A percentile compares a stretch with the other conserved stretches of the same genome.
These are phyloP conservation scores for Thalassiosira profunda DNA, from an alignment of 108 stramenopile genomes.

Conservation along the genomic window DNA sequence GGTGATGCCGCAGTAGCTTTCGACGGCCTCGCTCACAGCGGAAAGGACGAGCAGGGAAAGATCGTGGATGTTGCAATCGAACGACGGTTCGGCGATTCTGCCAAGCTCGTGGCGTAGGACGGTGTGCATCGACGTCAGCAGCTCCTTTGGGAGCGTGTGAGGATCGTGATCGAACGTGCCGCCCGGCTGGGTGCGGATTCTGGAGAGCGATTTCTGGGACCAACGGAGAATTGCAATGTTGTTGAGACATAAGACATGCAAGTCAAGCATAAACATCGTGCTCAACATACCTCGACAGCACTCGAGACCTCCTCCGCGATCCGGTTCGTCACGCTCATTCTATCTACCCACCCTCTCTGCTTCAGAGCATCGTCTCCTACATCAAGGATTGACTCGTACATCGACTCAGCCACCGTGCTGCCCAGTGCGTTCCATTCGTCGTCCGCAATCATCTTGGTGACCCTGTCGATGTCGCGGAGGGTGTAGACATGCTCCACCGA, in stretches of 20 bases:
- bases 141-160: slow-evolving; percentile 21
- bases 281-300: slow-evolving; percentile 30
- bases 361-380: slow-evolving; percentile 26
- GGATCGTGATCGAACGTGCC: slow-evolving; percentile 12
- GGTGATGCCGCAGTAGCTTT: slow-evolving; percentile 29
- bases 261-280: neutral
- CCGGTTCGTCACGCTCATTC: slow-evolving; percentile 20
- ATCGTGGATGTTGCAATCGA: slow-evolving; percentile 18
- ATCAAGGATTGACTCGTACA: slow-evolving; percentile 37
- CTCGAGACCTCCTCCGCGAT: slow-evolving; percentile 37
- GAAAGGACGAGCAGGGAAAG: slow-evolving; percentile 31
- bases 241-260: neutral
- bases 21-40: slow-evolving; percentile 30
- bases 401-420: slow-evolving; percentile 26
- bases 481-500: slow-evolving; percentile 32
- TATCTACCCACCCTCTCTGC: slow-evolving; percentile 31
- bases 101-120: slow-evolving; percentile 27
- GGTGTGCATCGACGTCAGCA: slow-evolving; percentile 19
- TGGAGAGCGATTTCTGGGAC: slow-evolving; percentile 20
- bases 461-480: slow-evolving; percentile 20
- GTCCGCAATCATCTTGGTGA: slow-evolving; percentile 25
- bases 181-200: slow-evolving; percentile 17
- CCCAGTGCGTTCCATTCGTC: slow-evolving; percentile 45
- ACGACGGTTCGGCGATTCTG: slow-evolving; percentile 1
- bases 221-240: neutral